Evolutionary conservation across 2,329 filamentous ascomycete genomes (phyloP), one percentile per base, ranked within the genome.

Genomic region (Tolypocladium tundrense): DNA sequence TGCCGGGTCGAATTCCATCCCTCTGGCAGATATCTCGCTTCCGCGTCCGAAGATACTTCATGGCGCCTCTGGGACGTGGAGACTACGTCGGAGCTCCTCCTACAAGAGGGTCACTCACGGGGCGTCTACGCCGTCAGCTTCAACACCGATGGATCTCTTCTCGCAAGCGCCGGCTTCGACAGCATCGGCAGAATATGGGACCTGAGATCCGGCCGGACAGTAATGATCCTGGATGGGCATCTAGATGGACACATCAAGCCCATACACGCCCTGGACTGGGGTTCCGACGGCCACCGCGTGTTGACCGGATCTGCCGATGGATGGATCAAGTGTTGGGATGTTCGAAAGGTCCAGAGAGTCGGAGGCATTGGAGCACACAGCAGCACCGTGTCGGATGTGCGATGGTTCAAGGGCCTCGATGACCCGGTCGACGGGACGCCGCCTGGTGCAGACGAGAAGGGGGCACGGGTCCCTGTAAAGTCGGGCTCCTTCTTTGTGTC

Each of bases 301-400:
- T 78, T 97, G n/a, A 91, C 91, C 0, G 92, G 91, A 1, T 95
- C 91, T 16, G 91, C 87, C 2, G 94, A 99, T 69, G 93, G 93
- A 21, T 97, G 94, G 83, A 86, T 96, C 67, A 97, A 97, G 73
- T 97, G 93, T 74, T 99, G 94, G 94, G 94, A 99, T 69, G 81
- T 99, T 56, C 86, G 94, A 52, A 93, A 94, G 66, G 92, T 97
- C 54, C 84, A 88, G 65, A 86, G 87, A 62, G 87, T 84, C 0
- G 93, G 90, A 14, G 90, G 88, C 21, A 88, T 99, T 53, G 94
- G 93, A 54, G 93, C 94, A 8, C 94, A 99, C 71, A 88, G 85
- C 54, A 93, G 91, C 62, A 88, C 94, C 40, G 92, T 99, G 9
- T 94, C 91, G 1, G 94, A 99, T 71, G 75, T 99, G 62, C 81